Evolutionary conservation across 2,329 filamentous ascomycete genomes (phyloP), one percentile per base, ranked within the genome.

Genomic region (Sporothrix brunneoviolacea): DNA sequence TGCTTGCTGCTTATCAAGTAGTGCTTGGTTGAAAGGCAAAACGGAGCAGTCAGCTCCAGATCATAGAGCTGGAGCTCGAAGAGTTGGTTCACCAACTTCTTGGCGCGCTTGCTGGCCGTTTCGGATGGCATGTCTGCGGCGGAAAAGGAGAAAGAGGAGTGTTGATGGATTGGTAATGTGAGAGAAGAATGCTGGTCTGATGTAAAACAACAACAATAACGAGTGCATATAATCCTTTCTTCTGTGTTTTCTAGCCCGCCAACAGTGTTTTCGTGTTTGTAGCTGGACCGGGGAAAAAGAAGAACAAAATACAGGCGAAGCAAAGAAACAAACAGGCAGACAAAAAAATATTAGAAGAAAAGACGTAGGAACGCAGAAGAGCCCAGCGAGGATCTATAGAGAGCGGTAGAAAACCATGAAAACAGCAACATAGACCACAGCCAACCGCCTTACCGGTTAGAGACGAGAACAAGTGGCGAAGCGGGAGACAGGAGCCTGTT

Each of bases 31-130:
- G 52, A 38, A 16, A 58, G 16, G 4, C 51, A 55, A 8, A 51
- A 36, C 7, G 55, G 54, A 4, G 24, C 51, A 15, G 50, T 55
- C 21, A 58, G n/a, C 19, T 55, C 55, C 4, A 46, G 22, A 28
- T 57, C 57, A 13, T 30, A 38, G 13, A 12, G 21, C 28, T 58
- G 57, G 2, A 55, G 18, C 33, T 55, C 50, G 19, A 51, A 52
- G 7, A 58, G 37, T 16, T 50, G 52, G 4, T 32, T 21, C 12
- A 56, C 42, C 27, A 57, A 36, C 24, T 30, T 49, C 13, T 45
- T 58, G 19, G 46, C 42, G 12, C 53, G 52, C 48, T 49, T 56
- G 35, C 50, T 52, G 4, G 35, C n/a, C 4, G 47, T 37, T 10
- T 40, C 27, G 10, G 19, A 22, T 7, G 42, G 15, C 50, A 55